Evolutionary conservation across 305 asterid species (phyloP).

Genomic region (Ajuga reptans): DNA sequence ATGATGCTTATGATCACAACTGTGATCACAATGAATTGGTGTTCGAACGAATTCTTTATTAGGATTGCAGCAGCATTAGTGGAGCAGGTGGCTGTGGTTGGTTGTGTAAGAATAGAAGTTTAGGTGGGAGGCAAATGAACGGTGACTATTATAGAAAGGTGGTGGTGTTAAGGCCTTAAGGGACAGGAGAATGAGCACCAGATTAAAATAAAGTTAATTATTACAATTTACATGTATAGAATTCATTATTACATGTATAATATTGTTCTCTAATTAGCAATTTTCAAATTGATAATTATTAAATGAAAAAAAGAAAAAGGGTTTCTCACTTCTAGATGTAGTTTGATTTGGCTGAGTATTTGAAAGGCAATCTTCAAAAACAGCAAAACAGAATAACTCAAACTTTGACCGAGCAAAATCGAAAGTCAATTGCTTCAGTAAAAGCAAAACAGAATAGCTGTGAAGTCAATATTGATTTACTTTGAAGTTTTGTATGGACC

Average conservation of each 20-base stretch:
- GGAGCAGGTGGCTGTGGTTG: neutral
- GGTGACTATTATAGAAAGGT: neutral
- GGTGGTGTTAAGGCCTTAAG: neutral
- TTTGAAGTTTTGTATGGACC: too few species aligned
- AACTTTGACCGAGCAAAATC: too few species aligned
- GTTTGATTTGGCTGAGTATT: neutral
- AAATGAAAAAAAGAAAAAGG: neutral
- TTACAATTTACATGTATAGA: neutral
- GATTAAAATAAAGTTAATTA: neutral
- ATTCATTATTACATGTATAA: neutral
- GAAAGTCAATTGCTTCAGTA: neutral
- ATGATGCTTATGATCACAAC: too few species aligned
- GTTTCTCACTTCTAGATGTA: neutral
- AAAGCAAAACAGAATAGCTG: neutral
- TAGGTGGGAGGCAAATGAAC: too few species aligned
- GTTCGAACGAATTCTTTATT: too few species aligned
- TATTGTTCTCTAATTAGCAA: neutral
- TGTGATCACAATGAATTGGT: too few species aligned
- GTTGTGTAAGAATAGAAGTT: neutral
- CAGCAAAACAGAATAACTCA: neutral
- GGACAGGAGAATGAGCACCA: neutral
- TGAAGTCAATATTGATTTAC: too few species aligned
- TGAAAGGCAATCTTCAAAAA: neutral
- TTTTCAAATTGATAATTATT: neutral
- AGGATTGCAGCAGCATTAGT: too few species aligned